phyloP scores from a whole-genome alignment of 805 yeast species.

The Debaryomyces tyrocola region DNA sequence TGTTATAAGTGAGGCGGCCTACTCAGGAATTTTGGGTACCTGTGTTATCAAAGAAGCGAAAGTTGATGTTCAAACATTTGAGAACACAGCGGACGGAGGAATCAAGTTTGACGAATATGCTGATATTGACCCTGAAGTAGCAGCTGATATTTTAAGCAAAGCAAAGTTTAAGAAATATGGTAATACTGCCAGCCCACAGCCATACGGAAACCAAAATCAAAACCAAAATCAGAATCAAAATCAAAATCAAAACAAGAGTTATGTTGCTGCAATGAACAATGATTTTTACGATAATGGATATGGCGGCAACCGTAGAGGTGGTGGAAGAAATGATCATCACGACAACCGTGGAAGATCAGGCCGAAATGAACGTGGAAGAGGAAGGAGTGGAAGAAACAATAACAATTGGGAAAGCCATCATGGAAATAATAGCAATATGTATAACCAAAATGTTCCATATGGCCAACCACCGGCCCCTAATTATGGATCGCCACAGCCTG shows the following conservation, averaged over 20 bases:
- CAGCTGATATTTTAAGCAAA: constrained; percentile 55
- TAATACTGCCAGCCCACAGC: constrained; percentile 10
- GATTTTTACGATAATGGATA: constrained; percentile 8
- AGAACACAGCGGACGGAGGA: constrained; percentile 66
- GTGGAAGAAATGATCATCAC: constrained; percentile 11
- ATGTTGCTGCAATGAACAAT: background rate
- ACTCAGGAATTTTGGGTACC: constrained; percentile 73
- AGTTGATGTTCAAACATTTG: constrained; percentile 73
- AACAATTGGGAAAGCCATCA: background rate
- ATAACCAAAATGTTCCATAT: constrained; percentile 4
- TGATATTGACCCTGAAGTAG: constrained; percentile 63
- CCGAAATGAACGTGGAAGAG: constrained; percentile 8
- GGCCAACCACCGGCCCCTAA: constrained; percentile 13
- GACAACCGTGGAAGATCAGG: constrained; percentile 7
- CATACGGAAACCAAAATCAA: constrained; percentile 2
- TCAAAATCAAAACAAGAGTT: background rate
- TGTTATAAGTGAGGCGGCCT: constrained; percentile 70
- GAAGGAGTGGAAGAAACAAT: constrained; percentile 2
- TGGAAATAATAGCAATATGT: background rate
- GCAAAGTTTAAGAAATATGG: constrained; percentile 36
- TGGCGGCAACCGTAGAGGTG: constrained; percentile 12
- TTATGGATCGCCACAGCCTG: constrained; percentile 11
- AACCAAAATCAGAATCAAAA: background rate
- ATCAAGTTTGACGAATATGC: constrained; percentile 83
- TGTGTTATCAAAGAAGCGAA: constrained; percentile 57